Evolutionary conservation across 306 rosid genomes (phyloP).

Genomic region (Lablab purpureus): DNA sequence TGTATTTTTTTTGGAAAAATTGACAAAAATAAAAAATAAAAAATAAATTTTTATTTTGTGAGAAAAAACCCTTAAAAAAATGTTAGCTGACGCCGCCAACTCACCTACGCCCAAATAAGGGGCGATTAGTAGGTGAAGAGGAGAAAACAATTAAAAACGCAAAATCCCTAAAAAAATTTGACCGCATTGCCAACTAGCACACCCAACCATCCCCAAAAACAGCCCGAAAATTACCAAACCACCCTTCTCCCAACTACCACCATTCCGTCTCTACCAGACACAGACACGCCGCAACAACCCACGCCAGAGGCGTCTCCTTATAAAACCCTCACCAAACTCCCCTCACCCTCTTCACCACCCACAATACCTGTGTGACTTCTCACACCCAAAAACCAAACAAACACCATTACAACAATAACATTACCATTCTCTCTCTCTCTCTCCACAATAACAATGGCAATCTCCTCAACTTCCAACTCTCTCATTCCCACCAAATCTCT

Average conservation of each 20-base stretch:
- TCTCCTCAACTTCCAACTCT: constrained; percentile 52
- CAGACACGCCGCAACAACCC: constrained; percentile 17
- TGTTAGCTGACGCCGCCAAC: background rate
- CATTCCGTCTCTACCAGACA: constrained; percentile 34
- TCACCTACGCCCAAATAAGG: background rate
- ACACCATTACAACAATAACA: background rate
- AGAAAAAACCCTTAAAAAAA: too few relatives aligned
- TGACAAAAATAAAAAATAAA: too few relatives aligned
- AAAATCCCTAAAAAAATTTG: background rate
- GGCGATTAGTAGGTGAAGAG: constrained; percentile 24
- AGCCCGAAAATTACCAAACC: constrained; percentile 7
- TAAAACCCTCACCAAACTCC: constrained; percentile 42
- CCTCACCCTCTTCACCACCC: constrained; percentile 39
- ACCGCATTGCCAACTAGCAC: background rate
- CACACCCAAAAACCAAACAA: background rate
- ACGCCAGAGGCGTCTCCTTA: constrained; percentile 10
- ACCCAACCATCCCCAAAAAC: too few relatives aligned
- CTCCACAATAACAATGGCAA: constrained; percentile 55
- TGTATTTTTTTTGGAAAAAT: too few relatives aligned
- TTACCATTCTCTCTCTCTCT: too few relatives aligned
- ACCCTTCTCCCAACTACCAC: constrained; percentile 51
- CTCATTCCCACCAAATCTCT: constrained; percentile 63
- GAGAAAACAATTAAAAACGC: background rate
- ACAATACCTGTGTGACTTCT: background rate
- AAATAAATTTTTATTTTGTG: too few relatives aligned